These are phyloP conservation scores for Populus hybrid DNA, from an alignment of 441 rosid species.

Conservation along the genomic window DNA sequence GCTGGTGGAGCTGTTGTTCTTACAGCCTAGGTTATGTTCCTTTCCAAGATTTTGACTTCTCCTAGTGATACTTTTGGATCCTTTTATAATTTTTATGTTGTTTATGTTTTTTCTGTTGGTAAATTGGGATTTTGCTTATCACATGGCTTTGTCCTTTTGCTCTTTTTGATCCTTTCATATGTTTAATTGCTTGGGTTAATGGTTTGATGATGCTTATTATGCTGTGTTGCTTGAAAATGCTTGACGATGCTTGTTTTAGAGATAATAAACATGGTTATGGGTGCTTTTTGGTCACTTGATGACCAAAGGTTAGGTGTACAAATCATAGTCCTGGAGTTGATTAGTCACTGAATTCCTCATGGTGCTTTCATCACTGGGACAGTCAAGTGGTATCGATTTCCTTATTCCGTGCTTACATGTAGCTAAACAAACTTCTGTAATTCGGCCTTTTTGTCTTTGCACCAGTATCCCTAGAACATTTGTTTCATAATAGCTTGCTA, in stretches of 20 bases:
- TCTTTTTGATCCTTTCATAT: not conserved
- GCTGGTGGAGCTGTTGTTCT: conserved; percentile 75
- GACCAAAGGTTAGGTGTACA: not conserved
- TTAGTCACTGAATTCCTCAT: not conserved
- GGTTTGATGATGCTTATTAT: not conserved
- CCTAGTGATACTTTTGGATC: not conserved
- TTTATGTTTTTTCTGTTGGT: not conserved
- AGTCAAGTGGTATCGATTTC: not conserved
- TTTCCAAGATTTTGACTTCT: not conserved
- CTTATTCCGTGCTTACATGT: not conserved
- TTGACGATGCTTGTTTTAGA: not conserved
- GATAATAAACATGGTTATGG: not conserved
- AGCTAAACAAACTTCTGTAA: not conserved
- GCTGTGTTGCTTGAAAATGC: not conserved
- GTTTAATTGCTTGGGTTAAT: not conserved
- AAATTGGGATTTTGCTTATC: not conserved
- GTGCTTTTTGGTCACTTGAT: not conserved
- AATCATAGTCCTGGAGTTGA: not conserved
- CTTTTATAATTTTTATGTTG: not conserved
- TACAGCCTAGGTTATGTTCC: conserved; percentile 43
- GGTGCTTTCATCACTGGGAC: not conserved
- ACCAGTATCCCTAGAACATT: not conserved
- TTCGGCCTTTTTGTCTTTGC: not conserved
- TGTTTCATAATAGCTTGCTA: not conserved
- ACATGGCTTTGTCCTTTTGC: not conserved